These are phyloP conservation scores for Crithidia mellificae DNA, from an alignment of 208 protist species.

Conservation along the genomic window DNA sequence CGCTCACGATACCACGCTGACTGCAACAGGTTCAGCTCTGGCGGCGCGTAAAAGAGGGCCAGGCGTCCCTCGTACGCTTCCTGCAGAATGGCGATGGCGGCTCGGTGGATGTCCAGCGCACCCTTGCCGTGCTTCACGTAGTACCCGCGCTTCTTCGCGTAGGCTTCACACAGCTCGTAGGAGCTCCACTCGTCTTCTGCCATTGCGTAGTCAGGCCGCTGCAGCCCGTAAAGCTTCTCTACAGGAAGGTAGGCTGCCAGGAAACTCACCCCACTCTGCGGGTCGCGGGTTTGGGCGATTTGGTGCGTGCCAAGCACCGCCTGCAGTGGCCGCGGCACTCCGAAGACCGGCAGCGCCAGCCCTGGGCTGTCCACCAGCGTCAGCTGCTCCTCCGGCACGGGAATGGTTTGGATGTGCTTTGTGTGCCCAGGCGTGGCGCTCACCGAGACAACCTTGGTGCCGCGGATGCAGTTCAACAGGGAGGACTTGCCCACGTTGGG, in stretches of 20 bases:
- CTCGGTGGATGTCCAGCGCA: conserved; percentile 86
- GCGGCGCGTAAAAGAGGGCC: conserved; percentile 84
- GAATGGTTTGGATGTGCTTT: conserved; percentile 97
- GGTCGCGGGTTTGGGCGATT: conserved; percentile 96
- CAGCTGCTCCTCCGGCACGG: conserved; percentile 78
- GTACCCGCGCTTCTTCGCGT: conserved; percentile 87
- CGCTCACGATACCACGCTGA: conserved; percentile 51
- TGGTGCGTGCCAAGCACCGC: conserved; percentile 95
- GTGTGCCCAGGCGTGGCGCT: conserved; percentile 96
- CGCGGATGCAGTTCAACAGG: conserved; percentile 96
- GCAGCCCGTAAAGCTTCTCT: conserved; percentile 89
- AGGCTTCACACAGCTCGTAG: conserved; percentile 93
- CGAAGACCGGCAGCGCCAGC: conserved; percentile 90
- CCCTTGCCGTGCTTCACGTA: conserved; percentile 88
- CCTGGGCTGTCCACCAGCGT: conserved; percentile 96
- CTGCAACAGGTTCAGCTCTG: conserved; percentile 56
- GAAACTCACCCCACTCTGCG: conserved; percentile 91
- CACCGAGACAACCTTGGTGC: conserved; percentile 95
- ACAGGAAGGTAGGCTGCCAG: conserved; percentile 91
- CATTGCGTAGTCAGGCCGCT: conserved; percentile 57
- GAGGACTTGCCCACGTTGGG: conserved; percentile 96
- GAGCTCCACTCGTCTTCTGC: conserved; percentile 75
- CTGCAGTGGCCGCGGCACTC: conserved; percentile 83
- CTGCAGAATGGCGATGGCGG: conserved; percentile 85
- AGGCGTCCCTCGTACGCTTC: conserved; percentile 89